Evolutionary conservation across 2,329 filamentous ascomycete genomes (phyloP).

Genomic region (Beauveria asiatica): DNA sequence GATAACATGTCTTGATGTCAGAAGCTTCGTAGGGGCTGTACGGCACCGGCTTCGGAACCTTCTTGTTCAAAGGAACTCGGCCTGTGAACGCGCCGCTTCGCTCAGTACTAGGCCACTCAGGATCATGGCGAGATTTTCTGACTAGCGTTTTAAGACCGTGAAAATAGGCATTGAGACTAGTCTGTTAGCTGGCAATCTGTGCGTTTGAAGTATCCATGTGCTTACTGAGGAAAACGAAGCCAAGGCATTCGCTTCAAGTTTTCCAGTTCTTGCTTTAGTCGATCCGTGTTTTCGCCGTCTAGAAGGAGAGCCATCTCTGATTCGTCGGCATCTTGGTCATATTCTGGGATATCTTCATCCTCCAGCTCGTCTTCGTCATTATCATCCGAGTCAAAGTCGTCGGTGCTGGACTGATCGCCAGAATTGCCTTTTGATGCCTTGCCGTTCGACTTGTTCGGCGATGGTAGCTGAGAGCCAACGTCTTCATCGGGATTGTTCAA

Average conservation of each 20-base stretch:
- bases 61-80: constrained; percentile 3
- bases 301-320: neutral
- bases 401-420: neutral
- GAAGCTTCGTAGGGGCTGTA: constrained; percentile 65
- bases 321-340: constrained; percentile 10
- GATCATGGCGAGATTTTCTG: constrained; percentile 50
- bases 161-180: constrained; percentile 72
- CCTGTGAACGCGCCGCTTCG: neutral
- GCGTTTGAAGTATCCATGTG: neutral
- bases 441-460: neutral
- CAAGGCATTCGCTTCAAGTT: constrained; percentile 29
- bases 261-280: constrained; percentile 22
- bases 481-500: neutral
- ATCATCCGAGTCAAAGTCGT: neutral
- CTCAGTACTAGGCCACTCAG: constrained; percentile 59
- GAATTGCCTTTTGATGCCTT: neutral
- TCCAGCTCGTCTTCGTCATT: constrained; percentile 6
- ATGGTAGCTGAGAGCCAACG: neutral
- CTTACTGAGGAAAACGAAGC: constrained; percentile 32
- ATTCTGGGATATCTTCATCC: constrained; percentile 13
- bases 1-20: constrained; percentile 50
- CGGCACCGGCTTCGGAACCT: constrained; percentile 35
- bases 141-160: constrained; percentile 68
- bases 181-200: neutral
- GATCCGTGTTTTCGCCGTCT: constrained; percentile 22